Base-by-base conservation (phyloP, 345 rosid genomes). In the Lepidium sativum region DNA sequence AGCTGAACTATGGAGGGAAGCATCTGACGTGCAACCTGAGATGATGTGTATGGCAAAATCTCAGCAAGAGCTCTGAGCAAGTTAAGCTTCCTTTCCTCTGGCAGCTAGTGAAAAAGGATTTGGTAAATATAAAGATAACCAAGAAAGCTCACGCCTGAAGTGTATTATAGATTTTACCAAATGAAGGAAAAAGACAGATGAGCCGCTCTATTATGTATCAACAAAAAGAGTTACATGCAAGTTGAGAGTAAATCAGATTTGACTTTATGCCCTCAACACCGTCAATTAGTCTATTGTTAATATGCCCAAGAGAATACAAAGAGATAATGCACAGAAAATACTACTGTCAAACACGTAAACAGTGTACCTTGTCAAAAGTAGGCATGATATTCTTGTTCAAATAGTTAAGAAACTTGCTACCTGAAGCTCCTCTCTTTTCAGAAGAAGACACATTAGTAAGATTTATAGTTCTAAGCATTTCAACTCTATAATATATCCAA, bases 51-150 rank as follows among this genome's bases (percentile, higher is more conserved):
- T 67, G 96, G 89, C 0, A 96, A 87, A 65, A 79, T 85, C 73
- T 92, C 98, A 42, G 95, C 91, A 49, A 92, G 81, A 25, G 87
- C 88, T 76, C 83, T 87, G 40, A 89, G 94, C 67, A 89, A 72
- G 80, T 92, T 89, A 38, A 92, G 91, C 75, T 87, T 89, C 67
- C 91, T 80, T 50, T 83, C 89, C 78, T 92, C 96, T 9, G 86
- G 94, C 75, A 92, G 92, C 98, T 92, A 83, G 35, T 50, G 63
- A 17, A 35, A 43, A 58, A 21, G 31, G 17, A 44, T 15, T 65
- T 42, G 55, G 64, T 65, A 21, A 68, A 32, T 37, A 49, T 16
- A 18, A 29, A 20, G 53, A 29, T 21, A 35, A 21, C 9, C 10
- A 33, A 53, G 15, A 44, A 54, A 13, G 34, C 21, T 63, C 49